Base-by-base conservation (phyloP, 805 yeast species). In the Kazachstania africana region DNA sequence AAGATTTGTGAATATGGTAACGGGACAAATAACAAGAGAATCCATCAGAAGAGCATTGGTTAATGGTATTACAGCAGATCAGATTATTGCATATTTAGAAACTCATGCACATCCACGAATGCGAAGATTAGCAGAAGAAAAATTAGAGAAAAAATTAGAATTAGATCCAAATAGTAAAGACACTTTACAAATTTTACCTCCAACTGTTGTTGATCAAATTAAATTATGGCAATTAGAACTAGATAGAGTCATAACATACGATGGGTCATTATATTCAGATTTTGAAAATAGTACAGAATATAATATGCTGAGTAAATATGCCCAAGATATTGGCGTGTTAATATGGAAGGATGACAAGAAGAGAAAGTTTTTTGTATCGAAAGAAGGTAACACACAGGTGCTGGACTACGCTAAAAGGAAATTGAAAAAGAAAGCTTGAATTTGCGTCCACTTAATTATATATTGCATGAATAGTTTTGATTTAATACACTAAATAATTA, bases 121-220 rank as follows among this genome's bases (percentile, higher is more conserved):
- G 91, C 61, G 74, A 34, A 66, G 78, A 31, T 49, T 71, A 25
- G 91, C 88, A 0, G 83, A 79, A 41, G 84, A 75, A 31, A 70
- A 61, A 33, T 50, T 76, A 24, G 75, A 72, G 37, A 79, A 77
- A 45, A 78, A 77, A 50, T 51, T 74, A 31, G 91, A 79, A 37
- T 68, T 75, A 36, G 64, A 60, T 27, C 51, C 60, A 5, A 61
- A 60, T 10, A 57, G 66, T 6, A 67, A 68, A 39, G 70, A 74
- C 42, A 51, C 68, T 39, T 45, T 75, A 36, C 76, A 77, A 48
- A 62, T 91, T 9, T 53, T 81, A 5, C 97, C 97, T 3, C 95
- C 97, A 0, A 91, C 95, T 0, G 94, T 91, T n/a, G 81, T 83
- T 1, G 99, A 91, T 57, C 99, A 91, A 54, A 82, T 91, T 44